A percentile compares a stretch with the other conserved stretches of the same genome.
Conservation (phyloP, 2,329 filamentous ascomycete genomes). For the Phialophora macrospora region DNA sequence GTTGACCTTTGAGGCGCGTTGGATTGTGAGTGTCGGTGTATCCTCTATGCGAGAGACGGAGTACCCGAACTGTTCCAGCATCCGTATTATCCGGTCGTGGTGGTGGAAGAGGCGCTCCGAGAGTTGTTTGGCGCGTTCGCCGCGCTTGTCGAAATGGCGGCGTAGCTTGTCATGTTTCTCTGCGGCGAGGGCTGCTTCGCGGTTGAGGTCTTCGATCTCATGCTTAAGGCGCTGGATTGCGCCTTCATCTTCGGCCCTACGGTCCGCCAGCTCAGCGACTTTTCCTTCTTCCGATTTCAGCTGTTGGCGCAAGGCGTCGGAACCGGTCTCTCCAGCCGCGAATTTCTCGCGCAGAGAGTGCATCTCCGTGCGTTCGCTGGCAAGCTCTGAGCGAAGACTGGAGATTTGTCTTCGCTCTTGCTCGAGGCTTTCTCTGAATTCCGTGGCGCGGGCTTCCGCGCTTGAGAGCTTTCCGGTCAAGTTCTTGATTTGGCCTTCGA, state of each 20-base stretch:
- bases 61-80: conserved; percentile 87
- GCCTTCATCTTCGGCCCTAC: conserved; percentile 76
- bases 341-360: conserved; percentile 71
- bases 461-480: conserved; percentile 57
- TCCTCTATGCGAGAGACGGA: conserved; percentile 75
- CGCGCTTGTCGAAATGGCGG: conserved; percentile 70
- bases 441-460: conserved; percentile 58
- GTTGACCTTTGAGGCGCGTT: conserved; percentile 67
- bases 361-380: conserved; percentile 71
- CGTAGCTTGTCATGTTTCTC: conserved; percentile 46
- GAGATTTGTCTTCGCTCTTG: conserved; percentile 54
- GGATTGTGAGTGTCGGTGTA: conserved; percentile 68
- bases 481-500: conserved; percentile 63
- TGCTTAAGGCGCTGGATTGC: conserved; percentile 76
- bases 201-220: conserved; percentile 71
- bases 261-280: conserved; percentile 68
- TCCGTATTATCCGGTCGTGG: conserved; percentile 78
- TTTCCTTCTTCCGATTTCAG: conserved; percentile 77
- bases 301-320: conserved; percentile 74
- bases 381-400: conserved; percentile 58
- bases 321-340: conserved; percentile 81
- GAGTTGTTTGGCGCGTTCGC: conserved; percentile 76
- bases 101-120: conserved; percentile 82
- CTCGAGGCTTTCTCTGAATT: conserved; percentile 60
- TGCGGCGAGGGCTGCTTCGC: conserved; percentile 52